Percentiles rank a stretch among this genome's conserved stretches.
phyloP scores from a whole-genome alignment of 257 asterid species.

The Marsdenia floribunda region DNA sequence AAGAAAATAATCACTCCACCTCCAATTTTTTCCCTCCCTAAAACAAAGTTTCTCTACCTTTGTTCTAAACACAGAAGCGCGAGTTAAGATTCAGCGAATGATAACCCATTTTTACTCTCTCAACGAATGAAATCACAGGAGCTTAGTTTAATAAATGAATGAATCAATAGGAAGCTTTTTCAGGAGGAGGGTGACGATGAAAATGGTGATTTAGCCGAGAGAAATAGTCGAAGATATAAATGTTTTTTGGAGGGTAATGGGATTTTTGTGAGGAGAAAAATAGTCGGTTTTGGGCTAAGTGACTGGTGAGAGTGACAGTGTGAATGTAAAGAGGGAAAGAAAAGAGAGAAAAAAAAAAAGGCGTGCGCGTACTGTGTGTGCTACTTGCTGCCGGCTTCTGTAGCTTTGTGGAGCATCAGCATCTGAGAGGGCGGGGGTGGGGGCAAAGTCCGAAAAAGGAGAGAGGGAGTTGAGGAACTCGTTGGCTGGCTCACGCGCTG shows the following conservation, averaged over 20 bases:
- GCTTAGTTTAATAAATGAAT: not conserved
- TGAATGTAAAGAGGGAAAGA: not conserved
- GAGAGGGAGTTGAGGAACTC: not conserved
- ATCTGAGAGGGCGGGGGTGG: no score
- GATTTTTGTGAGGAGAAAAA: conserved; percentile 5
- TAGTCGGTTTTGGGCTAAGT: not conserved
- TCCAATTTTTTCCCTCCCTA: not conserved
- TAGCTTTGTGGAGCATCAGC: not conserved
- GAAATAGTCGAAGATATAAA: not conserved
- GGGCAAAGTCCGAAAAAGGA: conserved; percentile 9
- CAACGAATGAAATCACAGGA: not conserved
- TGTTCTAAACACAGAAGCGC: not conserved
- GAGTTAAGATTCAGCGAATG: not conserved
- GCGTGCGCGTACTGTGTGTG: not conserved
- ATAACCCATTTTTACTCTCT: not conserved
- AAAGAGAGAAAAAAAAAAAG: not conserved
- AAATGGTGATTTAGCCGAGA: not conserved
- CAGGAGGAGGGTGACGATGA: not conserved
- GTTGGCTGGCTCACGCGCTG: conserved; percentile 13
- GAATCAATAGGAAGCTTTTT: not conserved
- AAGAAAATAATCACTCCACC: not conserved
- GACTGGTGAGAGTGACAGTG: conserved; percentile 15
- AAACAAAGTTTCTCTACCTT: not conserved
- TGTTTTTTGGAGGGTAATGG: conserved; percentile 6
- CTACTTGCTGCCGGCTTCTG: conserved; percentile 5